Base-by-base conservation (phyloP, 1,139 yeast species). In the Groenewaldozyma sp. region DNA sequence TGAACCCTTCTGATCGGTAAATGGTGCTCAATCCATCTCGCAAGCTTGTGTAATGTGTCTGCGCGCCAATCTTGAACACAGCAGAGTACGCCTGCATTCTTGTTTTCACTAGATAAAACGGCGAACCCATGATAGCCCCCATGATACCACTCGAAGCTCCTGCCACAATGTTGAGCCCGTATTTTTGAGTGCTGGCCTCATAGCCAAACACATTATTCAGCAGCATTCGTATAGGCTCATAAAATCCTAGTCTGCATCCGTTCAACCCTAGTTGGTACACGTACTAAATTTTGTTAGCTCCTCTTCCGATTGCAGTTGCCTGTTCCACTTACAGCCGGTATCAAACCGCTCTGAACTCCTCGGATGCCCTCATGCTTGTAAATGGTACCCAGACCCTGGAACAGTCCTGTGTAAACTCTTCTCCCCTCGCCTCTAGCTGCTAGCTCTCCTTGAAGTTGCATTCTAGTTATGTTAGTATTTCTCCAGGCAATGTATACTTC, bases 401-500 rank as follows among this genome's bases (percentile, higher is more conserved):
- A 54, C 18, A 95, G 88, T 52, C 91, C 91, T 47, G 73, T 81
- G 62, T 91, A 91, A 14, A 73, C 59, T 48, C 68, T 73, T 13
- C 75, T 71, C 1, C 68, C 73, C 32, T 68, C 62, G 2, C 76
- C 71, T 27, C 63, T 59, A 24, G 78, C 70, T 3, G 78, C 67
- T 39, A 91, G 68, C 62, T 91, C 97, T 41, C 98, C 98, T 63
- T 91, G 96, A 32, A 91, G 68, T 62, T 91, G 98, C 94, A 91
- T 83, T 62, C 97, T 71, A 7, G 13, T 24, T 14, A 27, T 22
- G 24, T 16, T 18, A 14, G 17, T 19, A 14, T 17, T 11, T 11
- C 38, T 14, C 3, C 28, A 41, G 11, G n/a, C 14, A 27, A 9
- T 6, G 24, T 21, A 27, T 20, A 34, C 18, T 24, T 9, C 39